These are phyloP conservation scores for Neofusicoccum ribis DNA, from an alignment of 2,329 filamentous ascomycete species.

Conservation along the genomic window DNA sequence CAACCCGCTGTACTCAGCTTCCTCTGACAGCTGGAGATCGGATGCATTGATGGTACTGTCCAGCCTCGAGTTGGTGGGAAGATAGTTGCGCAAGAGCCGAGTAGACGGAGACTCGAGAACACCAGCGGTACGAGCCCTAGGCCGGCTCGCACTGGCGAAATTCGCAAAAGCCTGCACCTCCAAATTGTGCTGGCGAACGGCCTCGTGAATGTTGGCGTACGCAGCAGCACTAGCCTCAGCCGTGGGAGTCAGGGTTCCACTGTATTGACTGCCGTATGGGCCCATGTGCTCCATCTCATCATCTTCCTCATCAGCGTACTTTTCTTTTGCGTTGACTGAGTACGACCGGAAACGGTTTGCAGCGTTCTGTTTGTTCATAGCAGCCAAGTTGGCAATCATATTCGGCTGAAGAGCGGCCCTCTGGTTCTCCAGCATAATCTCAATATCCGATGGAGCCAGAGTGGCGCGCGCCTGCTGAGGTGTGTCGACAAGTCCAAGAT, in stretches of 20 bases:
- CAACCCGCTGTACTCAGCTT: constrained; percentile 76
- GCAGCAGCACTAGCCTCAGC: constrained; percentile 55
- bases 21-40: constrained; percentile 73
- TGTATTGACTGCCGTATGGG: constrained; percentile 54
- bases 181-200: constrained; percentile 87
- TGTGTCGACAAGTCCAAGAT: constrained; percentile 90
- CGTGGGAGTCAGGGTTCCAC: constrained; percentile 60
- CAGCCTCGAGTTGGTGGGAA: constrained; percentile 72
- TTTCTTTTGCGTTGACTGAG: constrained; percentile 97
- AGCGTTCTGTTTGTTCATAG: constrained; percentile 69
- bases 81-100: constrained; percentile 67
- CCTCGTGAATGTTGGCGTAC: constrained; percentile 63
- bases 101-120: constrained; percentile 77
- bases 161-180: constrained; percentile 90
- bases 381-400: constrained; percentile 61
- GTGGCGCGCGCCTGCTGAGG: constrained; percentile 77
- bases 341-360: constrained; percentile 92
- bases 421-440: constrained; percentile 53
- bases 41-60: constrained; percentile 74
- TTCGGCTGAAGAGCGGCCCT: constrained; percentile 60
- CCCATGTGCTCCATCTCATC: constrained; percentile 58
- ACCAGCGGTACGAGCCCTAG: constrained; percentile 86
- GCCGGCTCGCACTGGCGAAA: constrained; percentile 73
- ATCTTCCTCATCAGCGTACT: constrained; percentile 87
- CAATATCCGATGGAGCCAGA: constrained; percentile 61